phyloP scores from a whole-genome alignment of 176 grass and related monocot genomes.

The Oryza meridionalis region DNA sequence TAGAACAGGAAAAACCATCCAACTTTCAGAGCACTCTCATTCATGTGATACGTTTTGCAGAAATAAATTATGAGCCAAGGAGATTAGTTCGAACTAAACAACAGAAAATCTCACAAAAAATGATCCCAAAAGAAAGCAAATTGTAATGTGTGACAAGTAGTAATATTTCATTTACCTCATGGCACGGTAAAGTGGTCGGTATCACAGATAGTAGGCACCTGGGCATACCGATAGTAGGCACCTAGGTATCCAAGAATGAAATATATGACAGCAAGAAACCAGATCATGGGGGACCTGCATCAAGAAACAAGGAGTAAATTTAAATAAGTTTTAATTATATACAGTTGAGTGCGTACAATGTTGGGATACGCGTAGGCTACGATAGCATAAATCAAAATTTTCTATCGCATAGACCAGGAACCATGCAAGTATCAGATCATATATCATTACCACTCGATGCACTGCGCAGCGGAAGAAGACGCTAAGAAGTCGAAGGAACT shows the following conservation, averaged over 20 bases:
- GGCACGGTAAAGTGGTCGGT: conserved; percentile 72
- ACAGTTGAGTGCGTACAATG: not conserved
- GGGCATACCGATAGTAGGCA: too few relatives aligned
- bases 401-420: too few relatives aligned
- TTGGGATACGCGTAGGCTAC: too few relatives aligned
- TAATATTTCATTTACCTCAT: conserved; percentile 53
- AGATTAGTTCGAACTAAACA: not conserved
- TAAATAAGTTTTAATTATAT: not conserved
- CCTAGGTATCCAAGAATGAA: conserved; percentile 72
- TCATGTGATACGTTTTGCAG: conserved; percentile 47
- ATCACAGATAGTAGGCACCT: conserved; percentile 69
- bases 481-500: too few relatives aligned
- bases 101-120: not conserved
- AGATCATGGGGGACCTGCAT: conserved; percentile 78
- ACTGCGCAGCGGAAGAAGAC: too few relatives aligned
- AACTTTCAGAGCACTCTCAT: conserved; percentile 71
- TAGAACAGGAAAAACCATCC: conserved; percentile 84
- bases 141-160: not conserved
- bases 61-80: not conserved
- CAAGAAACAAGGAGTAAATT: not conserved
- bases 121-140: not conserved
- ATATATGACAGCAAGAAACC: conserved; percentile 78
- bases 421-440: too few relatives aligned
- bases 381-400: too few relatives aligned
- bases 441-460: too few relatives aligned